Evolutionary conservation across 1,284 basidiomycete genomes (phyloP), one percentile per base, ranked within the genome.

Genomic region (Malassezia slooffiae): DNA sequence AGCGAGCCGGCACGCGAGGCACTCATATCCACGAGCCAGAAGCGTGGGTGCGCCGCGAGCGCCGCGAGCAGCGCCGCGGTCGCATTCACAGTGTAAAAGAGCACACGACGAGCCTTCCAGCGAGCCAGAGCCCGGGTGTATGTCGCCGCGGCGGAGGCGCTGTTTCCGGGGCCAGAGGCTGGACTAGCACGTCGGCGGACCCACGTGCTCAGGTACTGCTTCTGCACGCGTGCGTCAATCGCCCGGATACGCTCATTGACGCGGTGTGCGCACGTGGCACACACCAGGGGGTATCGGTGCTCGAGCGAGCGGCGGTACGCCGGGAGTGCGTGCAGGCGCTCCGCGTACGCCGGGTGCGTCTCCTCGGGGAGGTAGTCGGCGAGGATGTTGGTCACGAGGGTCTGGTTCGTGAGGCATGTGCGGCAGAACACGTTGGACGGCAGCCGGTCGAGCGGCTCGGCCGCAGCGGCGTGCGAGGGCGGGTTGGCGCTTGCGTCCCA

Each of bases 401-500:
- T 53, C 35, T 65, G 62, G 40, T 65, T 62, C 9, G 60, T 62
- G 22, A 53, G 51, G 36, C 62, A 65, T 4, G 53, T 55, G 38
- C 60, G 58, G 41, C 62, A 65, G 35, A 65, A 65, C 2, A 41
- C 20, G 10, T 33, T 38, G 15, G 30, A 26, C 13, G 22, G 21
- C 34, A 15, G 35, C n/a, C n/a, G n/a, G n/a, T n/a, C n/a, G n/a
- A n/a, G n/a, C n/a, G n/a, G n/a, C n/a, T n/a, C n/a, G n/a, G n/a
- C n/a, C 31, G 17, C 31, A 24, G 29, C 27, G 4, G 17, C 22
- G 11, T 54, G 41, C 27, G 46, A 34, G 10, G 24, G 45, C 13
- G 46, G 45, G 16, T 60, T 40, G 15, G 32, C 37, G 13, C 51
- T 49, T 30, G 55, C 49, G 16, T 65, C 58, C 48, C 52, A 52